phyloP scores from a whole-genome alignment of 441 rosid genomes.

The Theobroma grandiflorum region DNA sequence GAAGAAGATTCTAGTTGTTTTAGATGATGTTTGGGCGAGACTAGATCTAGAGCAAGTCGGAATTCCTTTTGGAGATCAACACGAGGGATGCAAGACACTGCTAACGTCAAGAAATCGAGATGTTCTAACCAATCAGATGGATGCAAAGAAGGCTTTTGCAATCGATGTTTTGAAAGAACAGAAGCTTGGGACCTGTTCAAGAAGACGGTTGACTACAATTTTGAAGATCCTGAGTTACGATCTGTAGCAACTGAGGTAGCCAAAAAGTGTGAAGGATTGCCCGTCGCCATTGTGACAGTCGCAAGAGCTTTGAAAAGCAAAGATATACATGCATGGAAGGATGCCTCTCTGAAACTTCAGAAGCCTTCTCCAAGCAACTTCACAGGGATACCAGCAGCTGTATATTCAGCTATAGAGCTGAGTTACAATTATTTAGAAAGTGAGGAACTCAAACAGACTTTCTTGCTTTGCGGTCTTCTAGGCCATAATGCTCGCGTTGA shows the following conservation, averaged over 20 bases:
- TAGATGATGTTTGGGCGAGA: slow-evolving; percentile 29
- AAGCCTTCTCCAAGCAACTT: neutral
- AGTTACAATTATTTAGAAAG: too few species aligned
- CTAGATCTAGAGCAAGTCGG: slow-evolving; percentile 9
- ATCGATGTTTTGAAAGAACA: neutral
- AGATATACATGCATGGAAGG: slow-evolving; percentile 20
- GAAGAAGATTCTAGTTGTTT: slow-evolving; percentile 24
- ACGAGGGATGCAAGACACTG: neutral
- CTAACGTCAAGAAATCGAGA: neutral
- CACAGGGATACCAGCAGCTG: too few species aligned
- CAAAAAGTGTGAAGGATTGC: slow-evolving; percentile 36
- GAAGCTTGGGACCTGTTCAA: neutral
- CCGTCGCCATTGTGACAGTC: slow-evolving; percentile 20
- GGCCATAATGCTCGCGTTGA: too few species aligned
- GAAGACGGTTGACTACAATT: neutral
- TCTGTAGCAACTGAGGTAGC: slow-evolving; percentile 15
- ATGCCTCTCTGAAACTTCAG: slow-evolving; percentile 9
- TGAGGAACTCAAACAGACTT: too few species aligned
- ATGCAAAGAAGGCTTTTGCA: neutral
- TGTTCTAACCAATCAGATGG: neutral
- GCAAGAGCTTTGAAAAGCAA: slow-evolving; percentile 22
- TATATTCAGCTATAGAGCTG: too few species aligned
- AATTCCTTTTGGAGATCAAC: neutral
- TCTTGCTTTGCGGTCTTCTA: too few species aligned
- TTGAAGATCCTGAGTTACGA: neutral